Evolutionary conservation across 345 rosid species (phyloP), one percentile per base, ranked within the genome.

Genomic region (Eucalyptus rudis): DNA sequence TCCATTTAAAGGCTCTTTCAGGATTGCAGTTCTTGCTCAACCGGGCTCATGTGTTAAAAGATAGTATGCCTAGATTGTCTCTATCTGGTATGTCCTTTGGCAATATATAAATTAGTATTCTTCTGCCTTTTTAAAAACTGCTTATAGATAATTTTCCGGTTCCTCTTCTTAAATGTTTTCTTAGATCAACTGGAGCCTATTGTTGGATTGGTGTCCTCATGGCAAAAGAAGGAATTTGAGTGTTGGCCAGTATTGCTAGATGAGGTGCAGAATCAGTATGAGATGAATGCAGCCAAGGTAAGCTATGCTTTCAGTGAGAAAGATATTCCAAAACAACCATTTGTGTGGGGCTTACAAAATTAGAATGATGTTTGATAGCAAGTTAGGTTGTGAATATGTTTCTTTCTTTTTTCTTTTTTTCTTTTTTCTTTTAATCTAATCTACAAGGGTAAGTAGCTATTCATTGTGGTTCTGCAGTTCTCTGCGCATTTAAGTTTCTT

Each of bases 151-250:
- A 49, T 86, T 83, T 68, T 76, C 90, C 89, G 88, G 24, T 87
- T 33, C n/a, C 89, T 87, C 59, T 81, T 59, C 58, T 85, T 49
- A 22, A 59, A 68, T 10, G 91, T 76, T 68, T 87, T 36, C 89
- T 33, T 87, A 97, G 99, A 92, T 90, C 92, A 93, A 88, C 58
- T 96, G 92, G 95, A 95, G 91, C 99, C 98, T 84, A 91, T 97
- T 90, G 62, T 90, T 91, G 81, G 91, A 54, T 92, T 97, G 87
- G 94, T 94, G 49, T 92, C 95, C 92, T 93, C 94, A 29, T 97
- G 99, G 99, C 96, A 97, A 92, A 95, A 93, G 93, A 88, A 96
- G 95, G 99, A 97, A 91, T 94, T 94, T 86, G 98, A 95, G 84
- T 92, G 95, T 43, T 95, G 98, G 98, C 97, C 99, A 62, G 94